phyloP scores from a whole-genome alignment of 495 filamentous ascomycete species.

The Lasiosphaeris hirsuta region DNA sequence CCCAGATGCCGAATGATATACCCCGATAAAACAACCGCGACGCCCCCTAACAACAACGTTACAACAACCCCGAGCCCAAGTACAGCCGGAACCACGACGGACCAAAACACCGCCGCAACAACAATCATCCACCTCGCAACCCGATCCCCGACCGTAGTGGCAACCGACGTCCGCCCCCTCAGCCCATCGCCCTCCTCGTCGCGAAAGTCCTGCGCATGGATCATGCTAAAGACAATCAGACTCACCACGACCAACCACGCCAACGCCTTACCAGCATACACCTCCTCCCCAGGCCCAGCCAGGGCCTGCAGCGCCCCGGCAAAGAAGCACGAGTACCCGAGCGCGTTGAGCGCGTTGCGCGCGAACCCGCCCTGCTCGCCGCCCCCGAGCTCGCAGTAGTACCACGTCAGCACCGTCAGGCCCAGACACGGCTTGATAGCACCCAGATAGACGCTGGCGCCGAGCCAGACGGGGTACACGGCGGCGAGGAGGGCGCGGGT shows the following conservation, averaged over 20 bases:
- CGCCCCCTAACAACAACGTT: neutral
- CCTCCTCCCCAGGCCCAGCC: constrained; percentile 8
- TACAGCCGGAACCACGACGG: constrained; percentile 33
- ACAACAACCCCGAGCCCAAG: constrained; percentile 23
- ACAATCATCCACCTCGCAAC: constrained; percentile 39
- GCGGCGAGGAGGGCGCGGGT: constrained; percentile 36
- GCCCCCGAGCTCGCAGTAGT: constrained; percentile 56
- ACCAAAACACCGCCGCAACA: constrained; percentile 37
- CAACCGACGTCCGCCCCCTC: constrained; percentile 41
- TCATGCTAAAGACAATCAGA: constrained; percentile 46
- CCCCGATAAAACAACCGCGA: neutral
- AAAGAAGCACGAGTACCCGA: constrained; percentile 37
- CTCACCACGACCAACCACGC: constrained; percentile 46
- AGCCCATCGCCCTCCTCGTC: constrained; percentile 47
- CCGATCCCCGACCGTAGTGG: constrained; percentile 42
- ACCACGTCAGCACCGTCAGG: constrained; percentile 41
- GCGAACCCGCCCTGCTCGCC: constrained; percentile 35
- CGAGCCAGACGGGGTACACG: constrained; percentile 34
- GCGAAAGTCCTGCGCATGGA: constrained; percentile 51
- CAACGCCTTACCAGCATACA: constrained; percentile 18
- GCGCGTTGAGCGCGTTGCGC: constrained; percentile 47
- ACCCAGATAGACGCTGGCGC: constrained; percentile 33
- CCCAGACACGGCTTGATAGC: constrained; percentile 31
- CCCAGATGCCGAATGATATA: neutral
- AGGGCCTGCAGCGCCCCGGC: constrained; percentile 28